Percentiles rank a stretch among this genome's conserved stretches.
phyloP scores from a whole-genome alignment of 768 basidiomycete genomes.

The Tulasnella sp. region DNA sequence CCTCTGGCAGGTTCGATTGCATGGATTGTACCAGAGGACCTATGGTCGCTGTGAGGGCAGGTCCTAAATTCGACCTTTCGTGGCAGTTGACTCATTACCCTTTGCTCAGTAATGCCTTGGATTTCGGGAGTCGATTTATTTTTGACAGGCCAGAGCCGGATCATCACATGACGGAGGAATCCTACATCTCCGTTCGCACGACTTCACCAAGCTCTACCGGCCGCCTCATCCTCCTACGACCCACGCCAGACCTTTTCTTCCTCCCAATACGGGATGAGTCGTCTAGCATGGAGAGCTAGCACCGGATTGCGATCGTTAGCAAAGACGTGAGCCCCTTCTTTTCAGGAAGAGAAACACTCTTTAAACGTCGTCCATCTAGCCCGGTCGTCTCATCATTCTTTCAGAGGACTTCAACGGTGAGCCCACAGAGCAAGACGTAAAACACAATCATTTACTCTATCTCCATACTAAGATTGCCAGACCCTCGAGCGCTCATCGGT shows the following conservation, averaged over 20 bases:
- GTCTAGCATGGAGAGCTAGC: background rate
- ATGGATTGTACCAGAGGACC: too few relatives aligned
- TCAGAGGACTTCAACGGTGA: background rate
- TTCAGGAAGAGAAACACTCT: background rate
- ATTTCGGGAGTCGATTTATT: too few relatives aligned
- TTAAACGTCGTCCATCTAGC: background rate
- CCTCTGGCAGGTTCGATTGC: too few relatives aligned
- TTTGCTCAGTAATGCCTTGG: too few relatives aligned
- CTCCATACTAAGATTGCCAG: background rate
- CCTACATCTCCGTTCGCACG: background rate
- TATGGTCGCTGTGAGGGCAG: too few relatives aligned
- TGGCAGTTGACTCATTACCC: too few relatives aligned
- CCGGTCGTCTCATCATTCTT: background rate
- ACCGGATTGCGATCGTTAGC: background rate
- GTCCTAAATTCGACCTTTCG: too few relatives aligned
- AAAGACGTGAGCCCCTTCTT: background rate
- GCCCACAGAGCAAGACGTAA: background rate
- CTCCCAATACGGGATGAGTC: background rate
- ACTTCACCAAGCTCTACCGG: background rate
- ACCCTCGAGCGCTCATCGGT: background rate
- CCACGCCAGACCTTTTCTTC: background rate
- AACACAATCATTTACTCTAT: background rate
- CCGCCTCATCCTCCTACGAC: background rate
- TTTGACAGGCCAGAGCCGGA: too few relatives aligned
- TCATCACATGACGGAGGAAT: background rate